These are phyloP conservation scores for Saccharomyces pastorianus DNA, from an alignment of 1,139 yeast genomes.

Conservation along the genomic window DNA sequence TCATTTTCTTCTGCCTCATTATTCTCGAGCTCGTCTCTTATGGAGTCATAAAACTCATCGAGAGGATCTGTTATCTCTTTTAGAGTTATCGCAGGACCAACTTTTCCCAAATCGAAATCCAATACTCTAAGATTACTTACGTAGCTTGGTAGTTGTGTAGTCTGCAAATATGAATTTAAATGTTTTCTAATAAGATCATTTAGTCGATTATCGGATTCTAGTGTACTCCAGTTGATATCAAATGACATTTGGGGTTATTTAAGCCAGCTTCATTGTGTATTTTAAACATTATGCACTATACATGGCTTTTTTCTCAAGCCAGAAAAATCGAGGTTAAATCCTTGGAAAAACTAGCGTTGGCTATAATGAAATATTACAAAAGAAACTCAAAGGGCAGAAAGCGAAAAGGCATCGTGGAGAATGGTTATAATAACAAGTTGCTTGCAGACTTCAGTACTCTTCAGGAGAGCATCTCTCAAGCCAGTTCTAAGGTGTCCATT, in stretches of 20 bases:
- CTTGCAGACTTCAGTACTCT: not conserved
- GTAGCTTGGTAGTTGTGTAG: constrained; percentile 63
- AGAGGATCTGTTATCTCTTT: constrained; percentile 85
- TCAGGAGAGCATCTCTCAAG: not conserved
- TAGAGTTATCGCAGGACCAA: constrained; percentile 70
- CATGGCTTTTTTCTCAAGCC: not conserved
- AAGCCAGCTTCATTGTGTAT: not conserved
- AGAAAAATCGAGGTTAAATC: not conserved
- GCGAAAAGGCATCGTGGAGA: not conserved
- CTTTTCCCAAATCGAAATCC: constrained; percentile 63
- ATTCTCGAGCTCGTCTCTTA: constrained; percentile 16
- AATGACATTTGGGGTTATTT: constrained; percentile 55
- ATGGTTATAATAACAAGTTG: not conserved
- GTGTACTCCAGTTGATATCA: constrained; percentile 76
- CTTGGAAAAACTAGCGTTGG: not conserved
- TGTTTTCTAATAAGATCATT: constrained; percentile 51
- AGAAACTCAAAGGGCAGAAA: not conserved
- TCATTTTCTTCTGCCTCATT: constrained; percentile 13
- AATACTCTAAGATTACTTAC: constrained; percentile 64
- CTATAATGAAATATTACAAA: not conserved
- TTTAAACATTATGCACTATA: not conserved
- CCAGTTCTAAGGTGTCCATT: not conserved
- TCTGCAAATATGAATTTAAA: constrained; percentile 59
- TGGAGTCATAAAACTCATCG: constrained; percentile 59
- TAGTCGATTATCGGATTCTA: constrained; percentile 48